Evolutionary conservation across 2,329 filamentous ascomycete genomes (phyloP), one percentile per base, ranked within the genome.

Genomic region (Onygena corvina): DNA sequence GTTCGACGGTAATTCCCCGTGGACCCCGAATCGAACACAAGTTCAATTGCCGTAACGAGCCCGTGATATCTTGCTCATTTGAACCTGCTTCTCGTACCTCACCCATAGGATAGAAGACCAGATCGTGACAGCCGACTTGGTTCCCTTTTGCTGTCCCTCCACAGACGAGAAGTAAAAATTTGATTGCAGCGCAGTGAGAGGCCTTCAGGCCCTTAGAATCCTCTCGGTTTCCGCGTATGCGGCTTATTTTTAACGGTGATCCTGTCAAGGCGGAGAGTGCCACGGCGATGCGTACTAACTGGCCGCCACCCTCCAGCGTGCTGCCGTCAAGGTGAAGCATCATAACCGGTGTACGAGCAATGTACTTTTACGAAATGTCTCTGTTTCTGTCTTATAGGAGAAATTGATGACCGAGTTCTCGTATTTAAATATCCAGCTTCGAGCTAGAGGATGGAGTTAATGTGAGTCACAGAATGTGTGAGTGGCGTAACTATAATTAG

Each of bases 271-370:
- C 71, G 1, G 77, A 75, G 2, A 81, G 62, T 11, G 72, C 71
- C 6, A 79, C 56, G 2, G 76, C 75, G 47, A 76, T 71, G 18
- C 78, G 76, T 36, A 80, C 66, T 2, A 81, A 67, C 60, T 81
- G 78, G 11, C 78, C 78, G 21, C 78, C 78, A 33, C 77, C 78
- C 69, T 81, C 77, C 16, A 80, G 71, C 2, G 71, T 77, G 14
- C 70, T 71, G 44, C 78, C 77, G 58, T 77, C 71, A 8, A 80
- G 61, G 46, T 65, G 58, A 21, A 73, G 27, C 53, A 56, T 56
- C 16, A 4, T 42, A 52, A 66, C 12, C 11, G 21, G 21, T 21
- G 38, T 14, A 20, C 25, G 18, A 12, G 36, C 36, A 20, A n/a
- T n/a, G n/a, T n/a, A n/a, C n/a, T n/a, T n/a, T n/a, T n/a, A n/a